Conservation (phyloP, 2,329 filamentous ascomycete species). For the Pseudodiploospora longispora region DNA sequence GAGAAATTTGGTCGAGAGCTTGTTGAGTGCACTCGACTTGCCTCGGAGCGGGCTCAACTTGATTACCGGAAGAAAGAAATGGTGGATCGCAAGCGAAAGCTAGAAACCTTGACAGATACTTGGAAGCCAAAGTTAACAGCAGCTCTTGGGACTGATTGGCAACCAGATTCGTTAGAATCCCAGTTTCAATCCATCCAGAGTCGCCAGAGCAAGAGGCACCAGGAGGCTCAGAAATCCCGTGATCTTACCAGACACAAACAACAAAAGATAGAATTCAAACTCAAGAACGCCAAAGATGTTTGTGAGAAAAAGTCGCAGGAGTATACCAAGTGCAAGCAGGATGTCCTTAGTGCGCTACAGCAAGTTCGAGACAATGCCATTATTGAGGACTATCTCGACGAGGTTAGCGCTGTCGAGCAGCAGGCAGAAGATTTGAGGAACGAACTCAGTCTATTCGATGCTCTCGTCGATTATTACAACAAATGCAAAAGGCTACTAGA, state of each 20-base stretch:
- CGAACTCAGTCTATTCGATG: conserved; percentile 61
- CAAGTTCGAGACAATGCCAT: conserved; percentile 34
- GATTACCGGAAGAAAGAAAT: conserved; percentile 77
- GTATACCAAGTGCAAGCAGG: conserved; percentile 50
- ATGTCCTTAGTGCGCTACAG: conserved; percentile 42
- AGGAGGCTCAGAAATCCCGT: conserved; percentile 59
- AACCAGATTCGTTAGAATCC: conserved; percentile 58
- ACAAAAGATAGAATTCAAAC: conserved; percentile 65
- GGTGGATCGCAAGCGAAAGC: conserved; percentile 61
- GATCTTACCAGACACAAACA: conserved; percentile 65
- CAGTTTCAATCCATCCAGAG: conserved; percentile 59
- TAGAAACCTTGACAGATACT: conserved; percentile 69
- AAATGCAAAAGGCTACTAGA: conserved; percentile 59
- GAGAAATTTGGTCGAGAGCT: conserved; percentile 72
- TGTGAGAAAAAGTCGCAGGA: conserved; percentile 57
- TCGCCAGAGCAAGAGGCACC: conserved; percentile 47
- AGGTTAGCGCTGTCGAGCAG: conserved; percentile 42
- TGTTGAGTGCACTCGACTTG: conserved; percentile 71
- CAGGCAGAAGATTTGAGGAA: conserved; percentile 55
- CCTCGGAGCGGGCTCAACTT: conserved; percentile 74
- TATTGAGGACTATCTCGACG: conserved; percentile 47
- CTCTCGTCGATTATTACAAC: conserved; percentile 62
- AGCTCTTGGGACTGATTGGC: conserved; percentile 60
- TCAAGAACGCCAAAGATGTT: conserved; percentile 58
- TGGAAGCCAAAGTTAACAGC: conserved; percentile 63